These are phyloP conservation scores for Acephala macrosclerotiorum DNA, from an alignment of 2,329 filamentous ascomycete genomes.

Conservation along the genomic window DNA sequence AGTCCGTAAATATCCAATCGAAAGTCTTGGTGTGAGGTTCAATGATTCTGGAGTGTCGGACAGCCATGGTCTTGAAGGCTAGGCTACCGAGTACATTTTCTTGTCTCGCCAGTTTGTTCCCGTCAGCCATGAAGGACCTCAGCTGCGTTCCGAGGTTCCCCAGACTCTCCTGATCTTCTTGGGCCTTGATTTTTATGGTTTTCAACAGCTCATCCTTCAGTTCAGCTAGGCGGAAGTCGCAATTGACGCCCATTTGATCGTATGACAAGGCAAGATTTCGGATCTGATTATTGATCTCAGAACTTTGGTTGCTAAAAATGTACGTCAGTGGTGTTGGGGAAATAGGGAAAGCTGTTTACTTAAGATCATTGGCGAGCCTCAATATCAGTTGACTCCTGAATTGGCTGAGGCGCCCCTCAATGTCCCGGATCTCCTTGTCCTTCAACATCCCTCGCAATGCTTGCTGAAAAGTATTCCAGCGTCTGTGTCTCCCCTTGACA, in stretches of 20 bases:
- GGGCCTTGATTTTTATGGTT: not conserved
- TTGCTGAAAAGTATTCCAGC: not conserved
- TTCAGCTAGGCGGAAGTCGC: not conserved
- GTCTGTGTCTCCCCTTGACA: not conserved
- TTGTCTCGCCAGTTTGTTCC: not conserved
- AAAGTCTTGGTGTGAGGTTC: not conserved
- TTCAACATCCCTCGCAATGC: not conserved
- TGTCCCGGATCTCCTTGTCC: not conserved
- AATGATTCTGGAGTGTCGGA: not conserved
- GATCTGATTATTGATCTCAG: not conserved
- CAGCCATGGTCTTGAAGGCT: not conserved
- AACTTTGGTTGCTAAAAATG: not conserved
- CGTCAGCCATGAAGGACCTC: not conserved
- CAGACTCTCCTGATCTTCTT: not conserved
- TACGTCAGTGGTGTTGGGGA: not conserved
- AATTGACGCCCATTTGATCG: not conserved
- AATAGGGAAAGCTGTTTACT: not conserved
- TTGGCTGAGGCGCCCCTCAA: not conserved
- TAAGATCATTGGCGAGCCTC: not conserved
- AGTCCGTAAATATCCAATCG: not conserved
- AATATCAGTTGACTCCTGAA: not conserved
- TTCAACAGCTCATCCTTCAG: not conserved
- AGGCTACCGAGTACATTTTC: not conserved
- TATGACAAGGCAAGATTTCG: not conserved
- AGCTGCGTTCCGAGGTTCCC: not conserved